These are phyloP conservation scores for Kodamaea sp. DNA, from an alignment of 1,139 yeast species.

Conservation along the genomic window DNA sequence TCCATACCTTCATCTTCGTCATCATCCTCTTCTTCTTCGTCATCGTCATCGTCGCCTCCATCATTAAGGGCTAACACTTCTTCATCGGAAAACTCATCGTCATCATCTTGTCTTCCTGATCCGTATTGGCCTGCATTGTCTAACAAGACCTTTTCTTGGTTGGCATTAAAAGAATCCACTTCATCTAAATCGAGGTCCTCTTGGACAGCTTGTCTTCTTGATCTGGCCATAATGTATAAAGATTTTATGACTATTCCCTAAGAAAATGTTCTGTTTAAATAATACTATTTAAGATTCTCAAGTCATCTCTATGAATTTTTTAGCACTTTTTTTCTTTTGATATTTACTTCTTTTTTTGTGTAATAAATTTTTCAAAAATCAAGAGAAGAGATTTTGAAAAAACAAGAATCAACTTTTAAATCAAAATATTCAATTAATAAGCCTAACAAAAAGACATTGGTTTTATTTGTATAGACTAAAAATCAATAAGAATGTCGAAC, in stretches of 20 bases:
- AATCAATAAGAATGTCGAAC: conserved; percentile 31
- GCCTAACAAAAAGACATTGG: conserved; percentile 5
- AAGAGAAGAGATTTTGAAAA: not conserved
- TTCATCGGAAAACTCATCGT: conserved; percentile 41
- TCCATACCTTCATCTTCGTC: conserved; percentile 37
- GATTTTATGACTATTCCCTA: too few species aligned
- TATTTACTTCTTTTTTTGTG: not conserved
- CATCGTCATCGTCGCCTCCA: conserved; percentile 28
- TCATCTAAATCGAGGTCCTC: conserved; percentile 51
- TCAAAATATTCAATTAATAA: not conserved
- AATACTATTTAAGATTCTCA: conserved; percentile 9
- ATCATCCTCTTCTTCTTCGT: conserved; percentile 29
- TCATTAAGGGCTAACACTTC: conserved; percentile 43
- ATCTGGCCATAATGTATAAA: too few species aligned
- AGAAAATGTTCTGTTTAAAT: too few species aligned
- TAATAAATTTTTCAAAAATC: not conserved
- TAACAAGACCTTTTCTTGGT: conserved; percentile 57
- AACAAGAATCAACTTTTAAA: not conserved
- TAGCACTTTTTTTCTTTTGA: conserved; percentile 4
- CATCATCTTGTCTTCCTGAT: conserved; percentile 24
- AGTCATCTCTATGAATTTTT: conserved; percentile 4
- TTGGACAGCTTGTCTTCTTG: too few species aligned
- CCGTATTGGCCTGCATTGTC: conserved; percentile 53
- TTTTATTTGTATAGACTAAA: not conserved
- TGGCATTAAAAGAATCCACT: conserved; percentile 69